Conservation (phyloP, 371 early-diverging fungal genomes). For the Coemansia sp. region DNA sequence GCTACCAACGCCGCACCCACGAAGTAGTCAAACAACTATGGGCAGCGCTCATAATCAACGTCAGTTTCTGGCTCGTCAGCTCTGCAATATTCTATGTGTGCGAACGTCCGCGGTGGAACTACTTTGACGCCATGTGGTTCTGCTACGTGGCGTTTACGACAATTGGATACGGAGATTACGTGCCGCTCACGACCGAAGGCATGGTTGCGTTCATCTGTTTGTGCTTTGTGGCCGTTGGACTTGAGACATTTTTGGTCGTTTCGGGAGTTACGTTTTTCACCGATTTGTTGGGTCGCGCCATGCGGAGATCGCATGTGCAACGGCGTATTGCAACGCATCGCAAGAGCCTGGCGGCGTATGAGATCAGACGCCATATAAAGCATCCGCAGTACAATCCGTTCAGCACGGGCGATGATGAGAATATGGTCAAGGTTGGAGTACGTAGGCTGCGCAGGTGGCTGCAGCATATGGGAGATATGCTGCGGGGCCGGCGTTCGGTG, state of each 20-base stretch:
- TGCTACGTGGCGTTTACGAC: slow-evolving; percentile 54
- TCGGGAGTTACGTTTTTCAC: slow-evolving; percentile 43
- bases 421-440: slow-evolving; percentile 21
- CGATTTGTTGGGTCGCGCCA: slow-evolving; percentile 18
- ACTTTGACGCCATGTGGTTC: slow-evolving; percentile 52
- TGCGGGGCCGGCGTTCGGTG: slow-evolving; percentile 20
- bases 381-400: slow-evolving; percentile 51
- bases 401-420: slow-evolving; percentile 35
- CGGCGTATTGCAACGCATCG: slow-evolving; percentile 39
- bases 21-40: slow-evolving; percentile 37
- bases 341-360: slow-evolving; percentile 42
- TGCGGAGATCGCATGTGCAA: slow-evolving; percentile 40
- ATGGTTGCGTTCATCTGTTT: slow-evolving; percentile 50
- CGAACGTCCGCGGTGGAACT: slow-evolving; percentile 43
- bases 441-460: slow-evolving; percentile 19
- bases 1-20: not conserved
- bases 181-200: slow-evolving; percentile 44
- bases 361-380: slow-evolving; percentile 52
- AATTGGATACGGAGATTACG: slow-evolving; percentile 51
- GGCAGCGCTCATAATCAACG: slow-evolving; percentile 34
- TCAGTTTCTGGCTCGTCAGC: slow-evolving; percentile 41
- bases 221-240: slow-evolving; percentile 49
- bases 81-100: slow-evolving; percentile 39
- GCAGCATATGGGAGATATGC: slow-evolving; percentile 11
- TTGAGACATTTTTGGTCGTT: slow-evolving; percentile 53